These are phyloP conservation scores for Penstemon barbatus DNA, from an alignment of 257 asterid species.

Conservation along the genomic window DNA sequence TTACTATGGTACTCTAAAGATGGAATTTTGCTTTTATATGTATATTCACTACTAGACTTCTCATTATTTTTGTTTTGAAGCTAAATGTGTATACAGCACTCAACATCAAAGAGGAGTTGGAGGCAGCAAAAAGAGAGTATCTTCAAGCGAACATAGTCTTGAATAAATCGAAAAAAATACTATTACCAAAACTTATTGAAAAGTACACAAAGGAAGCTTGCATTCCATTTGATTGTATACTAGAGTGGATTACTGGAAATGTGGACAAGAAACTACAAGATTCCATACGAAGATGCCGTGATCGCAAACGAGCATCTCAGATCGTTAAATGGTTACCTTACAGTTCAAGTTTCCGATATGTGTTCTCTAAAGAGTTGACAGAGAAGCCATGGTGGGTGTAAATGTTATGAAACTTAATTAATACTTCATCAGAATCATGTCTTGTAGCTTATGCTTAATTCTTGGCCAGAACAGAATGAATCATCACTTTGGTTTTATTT, in stretches of 20 bases:
- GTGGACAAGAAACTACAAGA: slow-evolving; percentile 49
- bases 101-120: slow-evolving; percentile 47
- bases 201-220: slow-evolving; percentile 53
- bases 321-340: slow-evolving; percentile 57
- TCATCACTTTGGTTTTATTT: background rate
- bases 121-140: slow-evolving; percentile 55
- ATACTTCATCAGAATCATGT: background rate
- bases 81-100: slow-evolving; percentile 55
- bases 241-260: slow-evolving; percentile 46
- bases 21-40: no score
- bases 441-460: background rate
- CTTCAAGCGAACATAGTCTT: slow-evolving; percentile 49
- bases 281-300: slow-evolving; percentile 44
- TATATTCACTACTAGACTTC: no score
- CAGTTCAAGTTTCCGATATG: slow-evolving; percentile 52
- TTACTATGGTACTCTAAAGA: no score
- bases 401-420: background rate
- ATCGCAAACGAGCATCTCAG: slow-evolving; percentile 40
- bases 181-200: slow-evolving; percentile 49
- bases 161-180: slow-evolving; percentile 49
- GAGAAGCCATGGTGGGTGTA: slow-evolving; percentile 54
- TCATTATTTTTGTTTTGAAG: slow-evolving; percentile 27
- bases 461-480: no score
- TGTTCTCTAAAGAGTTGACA: slow-evolving; percentile 46
- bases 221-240: slow-evolving; percentile 43